A percentile compares a stretch with the other conserved stretches of the same genome.
phyloP scores from a whole-genome alignment of 805 yeast genomes.

The Candida nanaspora region DNA sequence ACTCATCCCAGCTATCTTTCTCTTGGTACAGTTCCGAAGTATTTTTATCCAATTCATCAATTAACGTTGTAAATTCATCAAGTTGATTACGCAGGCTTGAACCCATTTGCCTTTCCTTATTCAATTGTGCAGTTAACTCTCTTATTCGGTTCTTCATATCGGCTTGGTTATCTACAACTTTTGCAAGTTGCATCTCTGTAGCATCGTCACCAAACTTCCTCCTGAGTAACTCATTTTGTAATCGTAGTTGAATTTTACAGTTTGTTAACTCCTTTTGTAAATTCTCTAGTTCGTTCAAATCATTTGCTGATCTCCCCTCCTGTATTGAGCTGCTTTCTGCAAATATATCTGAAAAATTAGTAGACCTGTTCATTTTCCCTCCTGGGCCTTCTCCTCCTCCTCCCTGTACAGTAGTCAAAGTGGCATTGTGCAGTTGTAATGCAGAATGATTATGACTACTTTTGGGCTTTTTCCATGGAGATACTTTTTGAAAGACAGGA shows the following conservation, averaged over 20 bases:
- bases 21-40: conserved; percentile 9
- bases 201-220: conserved; percentile 14
- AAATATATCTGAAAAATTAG: background rate
- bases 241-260: conserved; percentile 25
- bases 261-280: conserved; percentile 25
- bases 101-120: background rate
- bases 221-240: conserved; percentile 23
- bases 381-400: too few species aligned
- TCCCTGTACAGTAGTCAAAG: background rate
- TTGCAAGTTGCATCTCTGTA: conserved; percentile 1
- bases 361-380: too few species aligned
- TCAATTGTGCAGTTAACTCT: background rate
- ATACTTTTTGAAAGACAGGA: background rate
- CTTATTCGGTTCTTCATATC: background rate
- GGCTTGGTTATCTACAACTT: background rate
- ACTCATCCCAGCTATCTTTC: conserved; percentile 2
- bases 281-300: conserved; percentile 15
- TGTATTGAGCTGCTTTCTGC: background rate
- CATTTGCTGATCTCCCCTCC: conserved; percentile 2
- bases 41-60: conserved; percentile 7
- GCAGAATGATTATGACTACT: background rate
- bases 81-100: background rate
- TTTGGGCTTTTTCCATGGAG: background rate
- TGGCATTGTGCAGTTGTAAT: background rate
- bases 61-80: background rate